phyloP scores from a whole-genome alignment of 768 basidiomycete genomes.

The Lyophyllum semitale region DNA sequence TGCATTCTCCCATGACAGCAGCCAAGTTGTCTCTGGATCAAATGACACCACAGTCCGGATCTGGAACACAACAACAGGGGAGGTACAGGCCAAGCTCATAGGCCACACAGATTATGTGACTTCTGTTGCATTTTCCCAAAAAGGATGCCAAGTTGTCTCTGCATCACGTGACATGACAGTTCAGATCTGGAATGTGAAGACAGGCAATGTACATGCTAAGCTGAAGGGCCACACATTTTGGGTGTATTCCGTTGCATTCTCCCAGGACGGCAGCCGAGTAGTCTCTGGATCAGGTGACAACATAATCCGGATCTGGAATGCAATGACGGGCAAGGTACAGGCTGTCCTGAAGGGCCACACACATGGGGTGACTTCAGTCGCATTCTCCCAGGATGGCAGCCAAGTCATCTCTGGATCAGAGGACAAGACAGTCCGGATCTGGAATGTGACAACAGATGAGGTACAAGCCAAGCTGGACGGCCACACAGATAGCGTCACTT shows the following conservation, averaged over 20 bases:
- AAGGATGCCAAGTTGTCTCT: neutral
- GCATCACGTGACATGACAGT: neutral
- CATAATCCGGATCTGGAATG: conserved; percentile 7
- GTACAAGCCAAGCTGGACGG: neutral
- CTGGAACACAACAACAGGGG: neutral
- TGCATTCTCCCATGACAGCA: neutral
- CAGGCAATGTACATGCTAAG: neutral
- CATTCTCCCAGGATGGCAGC: neutral
- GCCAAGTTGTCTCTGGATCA: neutral
- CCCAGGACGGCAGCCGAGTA: neutral
- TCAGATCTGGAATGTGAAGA: neutral
- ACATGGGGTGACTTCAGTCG: neutral
- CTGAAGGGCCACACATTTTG: neutral
- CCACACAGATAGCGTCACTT: neutral
- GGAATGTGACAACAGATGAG: neutral
- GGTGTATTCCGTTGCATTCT: conserved; percentile 1
- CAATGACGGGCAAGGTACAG: neutral
- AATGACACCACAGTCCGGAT: neutral
- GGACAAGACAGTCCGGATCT: neutral
- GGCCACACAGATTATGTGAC: neutral
- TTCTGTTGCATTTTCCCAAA: neutral
- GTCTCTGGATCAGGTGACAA: neutral
- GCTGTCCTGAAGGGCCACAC: conserved; percentile 9
- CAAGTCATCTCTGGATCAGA: conserved; percentile 1
- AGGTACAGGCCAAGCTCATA: neutral